phyloP scores from a whole-genome alignment of 352 stramenopile species.

The Phytopythium vexans region DNA sequence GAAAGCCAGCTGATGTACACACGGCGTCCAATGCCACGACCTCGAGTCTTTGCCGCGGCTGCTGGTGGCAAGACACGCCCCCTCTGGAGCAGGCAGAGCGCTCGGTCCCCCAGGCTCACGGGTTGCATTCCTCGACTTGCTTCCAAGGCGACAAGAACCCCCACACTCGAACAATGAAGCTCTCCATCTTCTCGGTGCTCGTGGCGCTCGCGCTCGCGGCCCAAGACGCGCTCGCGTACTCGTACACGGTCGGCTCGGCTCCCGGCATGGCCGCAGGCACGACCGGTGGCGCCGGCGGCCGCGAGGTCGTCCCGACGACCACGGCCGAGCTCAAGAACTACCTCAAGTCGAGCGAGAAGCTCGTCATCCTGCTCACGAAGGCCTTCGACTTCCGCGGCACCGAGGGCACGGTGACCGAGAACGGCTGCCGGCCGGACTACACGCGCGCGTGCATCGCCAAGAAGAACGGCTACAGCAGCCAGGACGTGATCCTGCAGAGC shows the following conservation, averaged over 20 bases:
- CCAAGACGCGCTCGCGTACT: slow-evolving; percentile 11
- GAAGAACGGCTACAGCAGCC: slow-evolving; percentile 49
- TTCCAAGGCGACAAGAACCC: too few relatives aligned
- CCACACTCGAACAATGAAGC: too few relatives aligned
- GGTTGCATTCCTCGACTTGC: too few relatives aligned
- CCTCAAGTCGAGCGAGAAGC: slow-evolving; percentile 29
- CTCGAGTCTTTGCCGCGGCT: too few relatives aligned
- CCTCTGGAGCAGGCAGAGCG: too few relatives aligned
- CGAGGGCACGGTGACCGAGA: slow-evolving; percentile 46
- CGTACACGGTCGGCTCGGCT: slow-evolving; percentile 15
- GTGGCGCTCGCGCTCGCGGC: slow-evolving; percentile 3
- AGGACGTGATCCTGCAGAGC: slow-evolving; percentile 52
- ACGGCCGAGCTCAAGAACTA: slow-evolving; percentile 41
- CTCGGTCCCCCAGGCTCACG: too few relatives aligned
- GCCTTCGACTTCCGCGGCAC: slow-evolving; percentile 48
- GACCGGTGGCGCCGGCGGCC: slow-evolving; percentile 29
- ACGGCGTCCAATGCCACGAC: too few relatives aligned
- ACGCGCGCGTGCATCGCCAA: slow-evolving; percentile 40
- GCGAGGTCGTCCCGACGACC: slow-evolving; percentile 29
- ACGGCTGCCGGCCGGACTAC: slow-evolving; percentile 36
- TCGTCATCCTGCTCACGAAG: slow-evolving; percentile 52
- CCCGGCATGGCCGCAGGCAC: slow-evolving; percentile 25
- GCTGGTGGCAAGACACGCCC: too few relatives aligned
- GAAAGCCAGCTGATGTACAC: too few relatives aligned
- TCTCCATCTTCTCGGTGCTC: too few relatives aligned